Conservation (phyloP, 2,329 filamentous ascomycete species). For the Monosporascus sp. region DNA sequence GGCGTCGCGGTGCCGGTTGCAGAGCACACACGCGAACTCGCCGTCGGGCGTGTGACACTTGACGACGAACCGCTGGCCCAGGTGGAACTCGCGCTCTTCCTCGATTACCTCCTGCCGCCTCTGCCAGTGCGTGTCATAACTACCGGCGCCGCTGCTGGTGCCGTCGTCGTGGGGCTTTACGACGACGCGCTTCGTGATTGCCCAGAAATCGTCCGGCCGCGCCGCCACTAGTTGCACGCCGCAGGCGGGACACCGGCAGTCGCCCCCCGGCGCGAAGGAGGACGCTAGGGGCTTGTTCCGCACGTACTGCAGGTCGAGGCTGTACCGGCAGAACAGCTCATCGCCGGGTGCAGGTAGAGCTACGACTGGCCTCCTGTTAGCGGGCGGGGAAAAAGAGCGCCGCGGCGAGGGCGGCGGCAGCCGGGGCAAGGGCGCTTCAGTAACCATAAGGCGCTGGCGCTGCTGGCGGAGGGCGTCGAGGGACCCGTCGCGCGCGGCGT, state of each 20-base stretch:
- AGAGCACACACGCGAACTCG: constrained; percentile 30
- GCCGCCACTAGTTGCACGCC: constrained; percentile 18
- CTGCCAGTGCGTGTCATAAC: too few species aligned
- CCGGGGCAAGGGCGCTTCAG: neutral
- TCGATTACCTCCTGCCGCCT: constrained; percentile 12
- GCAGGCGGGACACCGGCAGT: constrained; percentile 23
- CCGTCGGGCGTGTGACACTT: constrained; percentile 31
- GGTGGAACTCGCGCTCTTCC: constrained; percentile 24
- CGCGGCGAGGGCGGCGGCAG: neutral
- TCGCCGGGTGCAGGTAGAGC: neutral
- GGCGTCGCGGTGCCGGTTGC: constrained; percentile 18
- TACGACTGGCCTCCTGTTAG: neutral
- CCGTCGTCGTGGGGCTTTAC: constrained; percentile 1
- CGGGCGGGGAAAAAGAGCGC: constrained; percentile 1
- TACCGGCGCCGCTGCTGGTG: too few species aligned
- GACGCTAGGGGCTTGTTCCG: constrained; percentile 17
- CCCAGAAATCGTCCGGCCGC: constrained; percentile 20
- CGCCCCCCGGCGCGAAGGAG: constrained; percentile 13
- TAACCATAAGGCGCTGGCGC: constrained; percentile 22
- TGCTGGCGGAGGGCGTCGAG: constrained; percentile 30
- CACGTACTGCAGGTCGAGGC: constrained; percentile 22
- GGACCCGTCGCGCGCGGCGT: constrained; percentile 26
- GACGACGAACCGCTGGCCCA: constrained; percentile 30
- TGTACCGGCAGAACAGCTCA: constrained; percentile 29
- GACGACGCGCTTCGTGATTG: constrained; percentile 19